phyloP scores from a whole-genome alignment of 495 filamentous ascomycete species.

The Articulospora tetracladia region DNA sequence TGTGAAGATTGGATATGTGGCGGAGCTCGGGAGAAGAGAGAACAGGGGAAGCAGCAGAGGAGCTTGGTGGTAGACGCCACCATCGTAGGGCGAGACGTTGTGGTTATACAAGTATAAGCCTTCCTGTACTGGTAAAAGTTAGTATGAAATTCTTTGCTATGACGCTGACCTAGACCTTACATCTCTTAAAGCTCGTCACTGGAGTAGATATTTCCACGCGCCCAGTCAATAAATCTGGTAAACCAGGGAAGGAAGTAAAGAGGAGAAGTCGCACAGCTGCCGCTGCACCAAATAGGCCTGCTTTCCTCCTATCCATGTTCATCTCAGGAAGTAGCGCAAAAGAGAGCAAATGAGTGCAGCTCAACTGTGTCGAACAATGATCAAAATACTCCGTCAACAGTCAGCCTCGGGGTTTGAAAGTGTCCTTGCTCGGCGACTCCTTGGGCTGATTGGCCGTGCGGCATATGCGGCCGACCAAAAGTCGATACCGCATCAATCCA shows the following conservation, averaged over 20 bases:
- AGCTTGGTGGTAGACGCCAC: constrained; percentile 96
- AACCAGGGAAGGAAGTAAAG: constrained; percentile 73
- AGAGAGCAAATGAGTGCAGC: constrained; percentile 15
- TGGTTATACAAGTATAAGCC: constrained; percentile 93
- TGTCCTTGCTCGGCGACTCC: neutral
- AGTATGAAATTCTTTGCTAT: constrained; percentile 2
- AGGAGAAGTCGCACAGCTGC: constrained; percentile 77
- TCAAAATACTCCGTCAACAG: neutral
- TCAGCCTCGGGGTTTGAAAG: neutral
- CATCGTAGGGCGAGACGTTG: constrained; percentile 96
- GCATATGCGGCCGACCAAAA: neutral
- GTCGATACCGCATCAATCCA: neutral
- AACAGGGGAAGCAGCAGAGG: constrained; percentile 90
- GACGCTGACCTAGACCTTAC: constrained; percentile 43
- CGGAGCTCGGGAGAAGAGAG: constrained; percentile 70
- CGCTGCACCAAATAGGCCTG: constrained; percentile 69
- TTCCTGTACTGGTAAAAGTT: constrained; percentile 72
- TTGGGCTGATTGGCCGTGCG: neutral
- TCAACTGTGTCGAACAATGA: constrained; percentile 7
- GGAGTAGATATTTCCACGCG: constrained; percentile 96
- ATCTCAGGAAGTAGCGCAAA: constrained; percentile 28
- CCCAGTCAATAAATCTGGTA: constrained; percentile 82
- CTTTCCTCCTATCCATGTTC: constrained; percentile 71
- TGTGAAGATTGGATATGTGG: constrained; percentile 63
- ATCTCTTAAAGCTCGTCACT: constrained; percentile 95